phyloP scores from a whole-genome alignment of 345 rosid species.

The Dovyalis caffra region DNA sequence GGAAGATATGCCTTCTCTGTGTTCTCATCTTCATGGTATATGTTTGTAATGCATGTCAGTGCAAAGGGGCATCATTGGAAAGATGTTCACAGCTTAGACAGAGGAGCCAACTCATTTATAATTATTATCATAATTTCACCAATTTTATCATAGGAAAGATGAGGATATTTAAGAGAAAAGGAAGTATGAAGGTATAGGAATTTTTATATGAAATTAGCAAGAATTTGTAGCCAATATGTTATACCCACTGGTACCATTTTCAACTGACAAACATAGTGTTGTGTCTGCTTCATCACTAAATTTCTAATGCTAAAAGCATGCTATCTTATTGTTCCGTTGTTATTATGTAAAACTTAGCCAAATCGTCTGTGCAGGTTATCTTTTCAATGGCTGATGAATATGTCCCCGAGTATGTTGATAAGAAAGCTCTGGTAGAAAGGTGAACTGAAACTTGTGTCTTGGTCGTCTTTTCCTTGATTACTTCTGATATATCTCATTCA shows the following conservation, averaged over 20 bases:
- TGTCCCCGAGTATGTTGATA: constrained; percentile 84
- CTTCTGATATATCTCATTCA: neutral
- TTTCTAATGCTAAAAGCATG: neutral
- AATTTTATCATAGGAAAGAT: neutral
- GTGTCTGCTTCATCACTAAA: neutral
- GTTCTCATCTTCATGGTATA: too few species aligned
- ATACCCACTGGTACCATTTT: neutral
- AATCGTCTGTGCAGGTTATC: constrained; percentile 56
- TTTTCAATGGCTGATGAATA: constrained; percentile 91
- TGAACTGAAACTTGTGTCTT: constrained; percentile 15
- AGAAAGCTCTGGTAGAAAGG: constrained; percentile 86
- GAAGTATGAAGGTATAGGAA: too few species aligned
- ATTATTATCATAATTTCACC: neutral
- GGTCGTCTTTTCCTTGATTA: too few species aligned
- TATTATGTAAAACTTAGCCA: neutral
- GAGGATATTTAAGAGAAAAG: neutral
- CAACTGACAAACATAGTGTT: neutral
- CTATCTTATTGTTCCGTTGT: neutral
- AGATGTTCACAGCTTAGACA: neutral
- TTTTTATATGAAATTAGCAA: too few species aligned
- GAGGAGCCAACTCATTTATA: neutral
- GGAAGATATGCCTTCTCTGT: neutral
- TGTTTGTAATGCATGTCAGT: neutral
- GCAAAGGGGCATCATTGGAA: neutral
- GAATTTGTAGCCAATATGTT: neutral